Conservation (phyloP, 805 yeast genomes). For the Cyberlindnera amylophila region DNA sequence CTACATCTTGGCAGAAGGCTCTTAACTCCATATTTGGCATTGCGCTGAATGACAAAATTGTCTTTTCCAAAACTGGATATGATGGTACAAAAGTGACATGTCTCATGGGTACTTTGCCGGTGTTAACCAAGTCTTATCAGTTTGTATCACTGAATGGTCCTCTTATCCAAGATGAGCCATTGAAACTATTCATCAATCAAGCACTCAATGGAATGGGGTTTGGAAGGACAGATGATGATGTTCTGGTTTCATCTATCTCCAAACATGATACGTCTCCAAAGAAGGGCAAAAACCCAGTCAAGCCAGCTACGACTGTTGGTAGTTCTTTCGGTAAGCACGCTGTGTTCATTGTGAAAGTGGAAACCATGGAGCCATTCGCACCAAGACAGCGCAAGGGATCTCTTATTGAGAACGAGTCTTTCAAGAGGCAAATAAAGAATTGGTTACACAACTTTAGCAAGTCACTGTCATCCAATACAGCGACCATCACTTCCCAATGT, state of each 20-base stretch:
- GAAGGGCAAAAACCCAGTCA: constrained; percentile 22
- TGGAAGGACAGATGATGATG: constrained; percentile 14
- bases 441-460: neutral
- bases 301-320: constrained; percentile 27
- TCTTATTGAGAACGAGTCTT: constrained; percentile 27
- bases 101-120: constrained; percentile 35
- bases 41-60: neutral
- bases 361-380: constrained; percentile 31
- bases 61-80: constrained; percentile 9
- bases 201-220: constrained; percentile 25
- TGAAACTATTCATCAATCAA: constrained; percentile 25
- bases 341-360: constrained; percentile 32
- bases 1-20: constrained; percentile 8
- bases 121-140: constrained; percentile 38
- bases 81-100: constrained; percentile 32
- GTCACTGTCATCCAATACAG: neutral
- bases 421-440: neutral
- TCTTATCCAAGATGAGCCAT: constrained; percentile 7
- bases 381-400: constrained; percentile 16
- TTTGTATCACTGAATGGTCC: constrained; percentile 43
- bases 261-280: constrained; percentile 20
- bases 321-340: constrained; percentile 37
- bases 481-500: too few relatives aligned
- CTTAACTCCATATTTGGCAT: constrained; percentile 33
- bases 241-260: constrained; percentile 17